Percentiles rank a stretch among this genome's conserved stretches.
Evolutionary conservation across 1,284 basidiomycete species (phyloP).

Genomic region (Caloboletus firmus): DNA sequence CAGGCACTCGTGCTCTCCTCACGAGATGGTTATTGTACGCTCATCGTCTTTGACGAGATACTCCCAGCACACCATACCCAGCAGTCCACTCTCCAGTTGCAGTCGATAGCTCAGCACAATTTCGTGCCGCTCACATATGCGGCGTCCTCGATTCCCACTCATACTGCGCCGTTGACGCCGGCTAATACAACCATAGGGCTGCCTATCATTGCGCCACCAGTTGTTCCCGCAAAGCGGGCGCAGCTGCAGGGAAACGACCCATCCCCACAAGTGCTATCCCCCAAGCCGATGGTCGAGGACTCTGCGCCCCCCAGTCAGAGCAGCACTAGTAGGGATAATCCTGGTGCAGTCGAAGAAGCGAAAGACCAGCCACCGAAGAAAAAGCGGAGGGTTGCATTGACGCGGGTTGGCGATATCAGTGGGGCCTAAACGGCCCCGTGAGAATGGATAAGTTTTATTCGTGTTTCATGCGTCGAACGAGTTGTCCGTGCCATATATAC

Average conservation of each 20-base stretch:
- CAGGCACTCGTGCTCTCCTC: constrained; percentile 91
- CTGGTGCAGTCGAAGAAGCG: constrained; percentile 28
- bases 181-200: constrained; percentile 39
- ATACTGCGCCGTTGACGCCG: constrained; percentile 39
- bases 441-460: background rate
- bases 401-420: constrained; percentile 65
- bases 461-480: constrained; percentile 5
- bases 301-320: constrained; percentile 13
- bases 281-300: constrained; percentile 23
- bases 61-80: constrained; percentile 84
- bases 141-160: constrained; percentile 14
- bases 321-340: constrained; percentile 9
- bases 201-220: constrained; percentile 44
- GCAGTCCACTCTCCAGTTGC: constrained; percentile 83
- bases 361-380: constrained; percentile 72
- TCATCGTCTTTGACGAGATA: constrained; percentile 89
- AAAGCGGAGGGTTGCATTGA: constrained; percentile 83
- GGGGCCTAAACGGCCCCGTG: constrained; percentile 37
- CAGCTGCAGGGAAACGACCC: constrained; percentile 39
- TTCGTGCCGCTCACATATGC: constrained; percentile 57
- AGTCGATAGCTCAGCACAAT: constrained; percentile 83
- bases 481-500: constrained; percentile 9
- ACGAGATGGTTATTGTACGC: constrained; percentile 95
- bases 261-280: constrained; percentile 52
- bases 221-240: constrained; percentile 48